Evolutionary conservation across 2,329 filamentous ascomycete species (phyloP).

Genomic region (Whalleya microplaca): DNA sequence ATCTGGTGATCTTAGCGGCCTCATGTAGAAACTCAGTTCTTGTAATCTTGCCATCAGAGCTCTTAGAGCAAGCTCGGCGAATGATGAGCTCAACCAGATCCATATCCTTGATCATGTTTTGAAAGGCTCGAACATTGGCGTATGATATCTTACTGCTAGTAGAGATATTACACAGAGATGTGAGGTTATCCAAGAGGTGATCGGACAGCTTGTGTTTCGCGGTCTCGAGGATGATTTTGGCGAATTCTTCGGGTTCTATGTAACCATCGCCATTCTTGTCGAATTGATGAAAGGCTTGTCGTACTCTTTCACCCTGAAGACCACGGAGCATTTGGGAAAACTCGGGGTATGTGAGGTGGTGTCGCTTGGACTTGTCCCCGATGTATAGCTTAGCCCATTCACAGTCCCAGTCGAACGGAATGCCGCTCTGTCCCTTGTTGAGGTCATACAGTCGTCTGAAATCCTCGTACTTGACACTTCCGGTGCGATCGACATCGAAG

Average conservation of each 20-base stretch:
- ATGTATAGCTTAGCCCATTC: constrained; percentile 97
- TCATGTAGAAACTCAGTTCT: constrained; percentile 93
- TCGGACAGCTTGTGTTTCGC: constrained; percentile 96
- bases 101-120: constrained; percentile 98
- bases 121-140: constrained; percentile 95
- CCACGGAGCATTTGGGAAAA: constrained; percentile 98
- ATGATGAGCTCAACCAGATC: constrained; percentile 94
- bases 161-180: constrained; percentile 93
- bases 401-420: constrained; percentile 96
- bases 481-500: constrained; percentile 85
- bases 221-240: constrained; percentile 93
- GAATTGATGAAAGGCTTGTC: constrained; percentile 91
- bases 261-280: constrained; percentile 92
- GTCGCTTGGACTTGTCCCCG: constrained; percentile 83
- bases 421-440: constrained; percentile 82
- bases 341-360: constrained; percentile 91
- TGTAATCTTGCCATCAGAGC: constrained; percentile 88
- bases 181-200: constrained; percentile 87
- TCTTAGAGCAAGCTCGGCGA: constrained; percentile 82
- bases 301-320: constrained; percentile 91
- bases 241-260: constrained; percentile 94
- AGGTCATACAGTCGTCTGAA: constrained; percentile 84
- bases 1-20: constrained; percentile 86
- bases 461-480: constrained; percentile 85
- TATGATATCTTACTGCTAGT: constrained; percentile 93